These are phyloP conservation scores for Apostasia shenzhenica DNA, from an alignment of 106 monocot genomes.

Conservation along the genomic window DNA sequence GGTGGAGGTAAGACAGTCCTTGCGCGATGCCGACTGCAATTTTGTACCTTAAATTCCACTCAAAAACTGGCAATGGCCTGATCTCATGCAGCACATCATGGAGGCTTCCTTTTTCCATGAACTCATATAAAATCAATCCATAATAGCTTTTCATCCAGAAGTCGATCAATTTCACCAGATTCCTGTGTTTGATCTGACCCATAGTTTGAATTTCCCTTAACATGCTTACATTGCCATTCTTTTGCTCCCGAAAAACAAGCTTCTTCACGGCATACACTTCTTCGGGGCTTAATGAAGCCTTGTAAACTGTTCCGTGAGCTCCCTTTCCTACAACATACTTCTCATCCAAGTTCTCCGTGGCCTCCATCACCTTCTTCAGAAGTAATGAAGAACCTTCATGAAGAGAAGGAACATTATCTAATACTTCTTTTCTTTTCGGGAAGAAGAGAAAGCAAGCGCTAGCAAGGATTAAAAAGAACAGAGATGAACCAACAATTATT, in stretches of 20 bases:
- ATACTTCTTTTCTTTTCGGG: conserved; percentile 10
- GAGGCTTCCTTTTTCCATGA: conserved; percentile 86
- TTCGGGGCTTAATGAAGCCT: conserved; percentile 38
- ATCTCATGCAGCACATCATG: conserved; percentile 75
- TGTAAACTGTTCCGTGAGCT: conserved; percentile 86
- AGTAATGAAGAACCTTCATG: conserved; percentile 62
- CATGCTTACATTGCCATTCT: conserved; percentile 45
- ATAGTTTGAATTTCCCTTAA: conserved; percentile 63
- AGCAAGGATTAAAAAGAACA: conserved; percentile 33
- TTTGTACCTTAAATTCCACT: conserved; percentile 47
- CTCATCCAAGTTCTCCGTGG: conserved; percentile 73
- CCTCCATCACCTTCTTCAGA: conserved; percentile 64
- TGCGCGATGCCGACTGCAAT: conserved; percentile 89
- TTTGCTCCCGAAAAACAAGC: conserved; percentile 24
- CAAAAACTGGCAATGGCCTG: conserved; percentile 34
- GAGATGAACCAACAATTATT: conserved; percentile 31
- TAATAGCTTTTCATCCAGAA: conserved; percentile 50
- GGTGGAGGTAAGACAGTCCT: conserved; percentile 74
- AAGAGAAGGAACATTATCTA: conserved; percentile 15
- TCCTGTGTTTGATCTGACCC: conserved; percentile 69
- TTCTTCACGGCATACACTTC: conserved; percentile 81
- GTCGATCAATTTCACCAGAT: conserved; percentile 54
- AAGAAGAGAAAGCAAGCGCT: conserved; percentile 11
- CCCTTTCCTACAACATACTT: conserved; percentile 66
- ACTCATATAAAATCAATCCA: conserved; percentile 73